phyloP scores from a whole-genome alignment of 1,139 yeast genomes.

The Saccharomyces pastorianus region DNA sequence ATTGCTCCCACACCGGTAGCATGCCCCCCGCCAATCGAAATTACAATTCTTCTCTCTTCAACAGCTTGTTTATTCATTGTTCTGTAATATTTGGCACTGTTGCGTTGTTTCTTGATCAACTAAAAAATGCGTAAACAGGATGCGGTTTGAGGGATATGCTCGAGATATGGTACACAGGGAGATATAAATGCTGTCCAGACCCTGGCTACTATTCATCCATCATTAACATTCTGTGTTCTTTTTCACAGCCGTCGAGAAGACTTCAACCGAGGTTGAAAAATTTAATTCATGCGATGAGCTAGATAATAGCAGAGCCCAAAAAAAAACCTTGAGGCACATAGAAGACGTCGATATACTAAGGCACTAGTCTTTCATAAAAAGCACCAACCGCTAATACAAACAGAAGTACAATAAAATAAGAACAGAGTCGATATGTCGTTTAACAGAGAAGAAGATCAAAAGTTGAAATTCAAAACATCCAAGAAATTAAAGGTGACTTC shows the following conservation, averaged over 20 bases:
- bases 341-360: background rate
- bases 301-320: background rate
- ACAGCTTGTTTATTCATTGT: conserved; percentile 5
- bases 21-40: conserved; percentile 70
- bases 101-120: too few species aligned
- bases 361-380: background rate
- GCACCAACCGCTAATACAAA: background rate
- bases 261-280: background rate
- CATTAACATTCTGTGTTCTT: background rate
- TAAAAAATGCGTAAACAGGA: background rate
- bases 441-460: conserved; percentile 50
- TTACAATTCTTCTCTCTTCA: conserved; percentile 32
- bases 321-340: background rate
- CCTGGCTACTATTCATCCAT: background rate
- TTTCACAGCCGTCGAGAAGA: background rate
- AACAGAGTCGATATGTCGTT: conserved; percentile 37
- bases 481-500: conserved; percentile 55
- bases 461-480: conserved; percentile 53
- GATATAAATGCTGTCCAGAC: background rate
- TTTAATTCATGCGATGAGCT: background rate
- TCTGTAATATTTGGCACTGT: background rate
- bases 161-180: background rate
- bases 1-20: conserved; percentile 44
- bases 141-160: background rate
- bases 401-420: background rate